Conservation (phyloP, 2,329 filamentous ascomycete genomes). For the Didymella segeticola region DNA sequence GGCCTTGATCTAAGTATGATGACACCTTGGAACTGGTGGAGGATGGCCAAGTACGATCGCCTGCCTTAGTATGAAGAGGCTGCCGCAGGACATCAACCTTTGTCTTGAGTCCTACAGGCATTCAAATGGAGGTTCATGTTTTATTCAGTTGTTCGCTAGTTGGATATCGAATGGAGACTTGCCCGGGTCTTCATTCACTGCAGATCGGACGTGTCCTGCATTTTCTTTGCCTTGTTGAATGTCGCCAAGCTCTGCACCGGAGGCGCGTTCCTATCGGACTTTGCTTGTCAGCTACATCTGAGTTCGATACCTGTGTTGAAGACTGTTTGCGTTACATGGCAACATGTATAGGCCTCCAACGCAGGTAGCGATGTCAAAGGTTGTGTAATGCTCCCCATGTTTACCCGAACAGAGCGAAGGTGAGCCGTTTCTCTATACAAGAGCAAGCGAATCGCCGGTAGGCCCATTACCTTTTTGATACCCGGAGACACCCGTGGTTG, state of each 20-base stretch:
- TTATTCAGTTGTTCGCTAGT: not conserved
- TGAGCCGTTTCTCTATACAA: not conserved
- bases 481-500: not conserved
- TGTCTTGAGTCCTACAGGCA: not conserved
- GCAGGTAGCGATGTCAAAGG: not conserved
- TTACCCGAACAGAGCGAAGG: not conserved
- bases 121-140: not conserved
- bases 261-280: not conserved
- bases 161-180: not conserved
- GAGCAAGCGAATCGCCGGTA: not conserved
- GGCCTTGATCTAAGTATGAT: slow-evolving; percentile 32
- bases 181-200: not conserved
- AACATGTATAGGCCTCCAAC: no score
- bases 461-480: not conserved
- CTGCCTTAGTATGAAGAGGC: not conserved
- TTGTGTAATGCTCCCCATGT: not conserved
- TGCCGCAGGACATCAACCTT: not conserved
- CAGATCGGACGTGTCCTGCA: not conserved
- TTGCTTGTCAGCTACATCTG: not conserved
- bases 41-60: slow-evolving; percentile 12
- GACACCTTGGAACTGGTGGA: slow-evolving; percentile 29
- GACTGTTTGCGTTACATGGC: no score
- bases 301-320: not conserved
- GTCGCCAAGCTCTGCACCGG: not conserved
- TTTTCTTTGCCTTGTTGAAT: not conserved